Conservation (phyloP, 179 eudicot species). For the Silene vulgaris region DNA sequence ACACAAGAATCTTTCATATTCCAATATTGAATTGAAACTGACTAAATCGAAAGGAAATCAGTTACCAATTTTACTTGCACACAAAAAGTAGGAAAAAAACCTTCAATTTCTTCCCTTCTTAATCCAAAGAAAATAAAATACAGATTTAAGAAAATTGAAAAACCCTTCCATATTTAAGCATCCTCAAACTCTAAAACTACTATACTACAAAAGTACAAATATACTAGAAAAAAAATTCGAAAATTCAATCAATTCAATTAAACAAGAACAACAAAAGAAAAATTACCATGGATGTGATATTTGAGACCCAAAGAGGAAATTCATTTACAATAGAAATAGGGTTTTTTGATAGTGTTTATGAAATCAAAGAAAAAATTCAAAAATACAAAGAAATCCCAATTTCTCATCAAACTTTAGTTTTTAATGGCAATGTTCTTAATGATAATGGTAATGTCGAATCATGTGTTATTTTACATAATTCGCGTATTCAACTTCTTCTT, state of each 20-base stretch:
- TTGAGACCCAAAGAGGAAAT: conserved; percentile 38
- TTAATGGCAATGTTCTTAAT: conserved; percentile 46
- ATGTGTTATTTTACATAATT: conserved; percentile 41
- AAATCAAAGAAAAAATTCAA: conserved; percentile 61
- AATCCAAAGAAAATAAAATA: no score
- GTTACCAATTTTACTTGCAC: no score
- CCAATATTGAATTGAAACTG: no score
- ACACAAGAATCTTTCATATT: no score
- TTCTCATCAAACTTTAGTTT: conserved; percentile 51
- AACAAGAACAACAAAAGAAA: background rate
- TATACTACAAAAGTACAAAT: background rate
- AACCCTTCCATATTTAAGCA: background rate
- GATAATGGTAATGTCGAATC: conserved; percentile 43
- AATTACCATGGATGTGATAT: conserved; percentile 45
- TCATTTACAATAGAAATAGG: conserved; percentile 57
- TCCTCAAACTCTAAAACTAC: background rate
- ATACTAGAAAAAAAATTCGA: background rate
- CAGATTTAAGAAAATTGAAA: background rate
- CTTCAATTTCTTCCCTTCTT: no score
- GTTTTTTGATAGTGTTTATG: conserved; percentile 54
- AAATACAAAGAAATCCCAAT: conserved; percentile 47
- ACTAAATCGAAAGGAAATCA: no score
- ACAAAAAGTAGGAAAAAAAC: no score
- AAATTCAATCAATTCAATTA: background rate
- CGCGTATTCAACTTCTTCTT: conserved; percentile 34